Percentiles rank a stretch among this genome's conserved stretches.
phyloP scores from a whole-genome alignment of 305 asterid genomes.

The Solanum hybrid region DNA sequence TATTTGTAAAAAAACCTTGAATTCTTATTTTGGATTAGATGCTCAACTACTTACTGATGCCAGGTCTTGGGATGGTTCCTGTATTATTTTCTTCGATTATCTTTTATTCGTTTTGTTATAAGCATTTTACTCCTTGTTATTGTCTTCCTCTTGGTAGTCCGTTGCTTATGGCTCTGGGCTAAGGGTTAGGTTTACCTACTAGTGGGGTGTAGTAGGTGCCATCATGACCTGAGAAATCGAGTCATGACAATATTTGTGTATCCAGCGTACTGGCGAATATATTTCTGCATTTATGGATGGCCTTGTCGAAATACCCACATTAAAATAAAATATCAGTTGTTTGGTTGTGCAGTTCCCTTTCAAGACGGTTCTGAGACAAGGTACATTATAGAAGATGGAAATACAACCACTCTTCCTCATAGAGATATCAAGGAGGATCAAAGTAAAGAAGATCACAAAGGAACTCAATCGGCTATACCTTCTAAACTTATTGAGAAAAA shows the following conservation, averaged over 20 bases:
- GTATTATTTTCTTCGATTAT: background rate
- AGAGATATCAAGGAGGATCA: background rate
- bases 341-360: constrained; percentile 32
- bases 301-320: constrained; percentile 29
- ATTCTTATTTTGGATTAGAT: background rate
- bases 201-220: background rate
- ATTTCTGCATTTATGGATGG: constrained; percentile 50
- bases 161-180: background rate
- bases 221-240: background rate
- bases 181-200: background rate
- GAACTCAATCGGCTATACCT: background rate
- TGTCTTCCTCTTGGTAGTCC: background rate
- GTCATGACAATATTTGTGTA: background rate
- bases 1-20: background rate
- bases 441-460: background rate
- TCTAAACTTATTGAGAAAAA: background rate
- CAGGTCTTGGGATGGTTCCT: background rate
- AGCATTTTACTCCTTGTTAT: background rate
- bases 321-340: constrained; percentile 51
- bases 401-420: background rate
- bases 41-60: background rate
- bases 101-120: too few species aligned
- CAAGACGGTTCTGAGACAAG: constrained; percentile 1
- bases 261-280: background rate
- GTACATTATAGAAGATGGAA: background rate